A percentile compares a stretch with the other conserved stretches of the same genome.
Evolutionary conservation across 1,284 basidiomycete species (phyloP).

Genomic region (Thecaphora frezii): DNA sequence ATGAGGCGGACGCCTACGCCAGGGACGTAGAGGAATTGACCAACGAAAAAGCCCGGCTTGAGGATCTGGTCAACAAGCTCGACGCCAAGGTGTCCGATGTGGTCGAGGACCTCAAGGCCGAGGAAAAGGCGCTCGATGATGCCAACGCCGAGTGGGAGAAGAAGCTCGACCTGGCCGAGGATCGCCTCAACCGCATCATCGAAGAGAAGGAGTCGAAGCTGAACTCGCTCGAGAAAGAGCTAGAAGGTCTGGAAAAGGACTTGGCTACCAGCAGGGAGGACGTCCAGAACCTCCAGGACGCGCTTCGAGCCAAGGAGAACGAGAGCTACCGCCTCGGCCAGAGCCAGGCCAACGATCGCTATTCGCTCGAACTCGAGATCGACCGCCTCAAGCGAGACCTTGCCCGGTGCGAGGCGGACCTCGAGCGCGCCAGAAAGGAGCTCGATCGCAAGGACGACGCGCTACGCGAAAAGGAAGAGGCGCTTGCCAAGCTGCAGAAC

Average conservation of each 20-base stretch:
- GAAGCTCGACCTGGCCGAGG: slow-evolving; percentile 47
- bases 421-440: slow-evolving; percentile 73
- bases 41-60: slow-evolving; percentile 25
- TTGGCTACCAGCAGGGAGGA: slow-evolving; percentile 36
- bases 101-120: slow-evolving; percentile 60
- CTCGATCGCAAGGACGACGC: slow-evolving; percentile 70
- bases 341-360: slow-evolving; percentile 76
- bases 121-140: slow-evolving; percentile 60
- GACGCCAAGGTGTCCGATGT: slow-evolving; percentile 55
- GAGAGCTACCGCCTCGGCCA: slow-evolving; percentile 72
- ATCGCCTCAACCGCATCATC: slow-evolving; percentile 37
- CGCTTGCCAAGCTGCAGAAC: slow-evolving; percentile 65
- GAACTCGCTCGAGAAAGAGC: slow-evolving; percentile 39
- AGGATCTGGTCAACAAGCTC: slow-evolving; percentile 44
- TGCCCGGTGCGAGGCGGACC: slow-evolving; percentile 76
- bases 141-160: slow-evolving; percentile 61
- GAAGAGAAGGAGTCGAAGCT: slow-evolving; percentile 51
- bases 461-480: slow-evolving; percentile 70
- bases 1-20: slow-evolving; percentile 34
- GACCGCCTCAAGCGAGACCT: slow-evolving; percentile 85
- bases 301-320: slow-evolving; percentile 67
- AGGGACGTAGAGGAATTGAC: slow-evolving; percentile 36
- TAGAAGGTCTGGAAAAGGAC: slow-evolving; percentile 38
- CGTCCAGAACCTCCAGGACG: slow-evolving; percentile 66
- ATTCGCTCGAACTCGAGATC: slow-evolving; percentile 85